Evolutionary conservation across 441 rosid genomes (phyloP).

Genomic region (Metrosideros polymorpha): DNA sequence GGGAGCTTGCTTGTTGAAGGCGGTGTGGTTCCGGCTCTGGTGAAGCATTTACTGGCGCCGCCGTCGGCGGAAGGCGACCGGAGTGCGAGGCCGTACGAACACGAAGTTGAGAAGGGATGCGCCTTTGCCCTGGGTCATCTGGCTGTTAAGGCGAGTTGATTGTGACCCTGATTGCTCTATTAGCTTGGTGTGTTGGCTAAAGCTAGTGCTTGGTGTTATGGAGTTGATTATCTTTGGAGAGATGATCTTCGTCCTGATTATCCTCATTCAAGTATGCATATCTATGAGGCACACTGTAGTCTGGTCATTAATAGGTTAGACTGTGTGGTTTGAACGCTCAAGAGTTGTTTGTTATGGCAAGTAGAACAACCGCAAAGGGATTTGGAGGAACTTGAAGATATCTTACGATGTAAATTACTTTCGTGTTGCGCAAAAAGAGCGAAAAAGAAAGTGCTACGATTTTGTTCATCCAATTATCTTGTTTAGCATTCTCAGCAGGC

Average conservation of each 20-base stretch:
- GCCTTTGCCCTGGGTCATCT: constrained; percentile 97
- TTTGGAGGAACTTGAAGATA: neutral
- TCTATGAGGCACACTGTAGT: neutral
- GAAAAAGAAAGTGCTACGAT: neutral
- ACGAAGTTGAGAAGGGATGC: constrained; percentile 98
- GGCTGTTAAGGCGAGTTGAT: constrained; percentile 66
- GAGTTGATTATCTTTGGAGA: neutral
- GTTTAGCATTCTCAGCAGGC: neutral
- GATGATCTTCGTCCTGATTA: neutral
- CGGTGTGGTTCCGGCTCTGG: constrained; percentile 86
- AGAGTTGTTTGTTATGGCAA: neutral
- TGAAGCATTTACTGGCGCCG: constrained; percentile 91
- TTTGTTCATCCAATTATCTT: neutral
- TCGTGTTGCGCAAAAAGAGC: neutral
- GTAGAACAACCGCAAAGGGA: neutral
- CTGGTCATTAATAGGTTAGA: neutral
- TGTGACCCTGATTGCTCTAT: neutral
- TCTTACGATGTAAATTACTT: neutral
- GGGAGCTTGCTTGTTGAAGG: constrained; percentile 94
- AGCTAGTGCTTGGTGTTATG: neutral
- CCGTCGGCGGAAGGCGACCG: constrained; percentile 39
- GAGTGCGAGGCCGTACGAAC: constrained; percentile 64
- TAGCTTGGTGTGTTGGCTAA: neutral
- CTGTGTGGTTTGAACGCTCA: neutral
- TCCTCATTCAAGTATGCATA: neutral